A percentile compares a stretch with the other conserved stretches of the same genome.
These are phyloP conservation scores for Saccharomycopsis malanga DNA, from an alignment of 805 yeast species.

Conservation along the genomic window DNA sequence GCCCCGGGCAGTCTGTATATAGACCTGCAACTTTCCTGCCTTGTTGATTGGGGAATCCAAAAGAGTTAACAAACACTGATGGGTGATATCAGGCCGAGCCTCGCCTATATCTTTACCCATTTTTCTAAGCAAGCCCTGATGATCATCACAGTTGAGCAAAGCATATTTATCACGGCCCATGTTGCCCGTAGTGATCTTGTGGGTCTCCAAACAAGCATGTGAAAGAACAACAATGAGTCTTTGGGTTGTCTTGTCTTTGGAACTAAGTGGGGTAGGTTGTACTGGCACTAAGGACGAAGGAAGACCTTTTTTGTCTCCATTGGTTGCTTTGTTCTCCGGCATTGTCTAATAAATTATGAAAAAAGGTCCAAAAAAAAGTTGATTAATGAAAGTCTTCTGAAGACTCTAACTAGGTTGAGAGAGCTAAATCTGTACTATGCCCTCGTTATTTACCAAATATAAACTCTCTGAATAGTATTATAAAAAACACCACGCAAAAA, in stretches of 20 bases:
- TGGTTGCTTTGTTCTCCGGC: neutral
- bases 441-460: constrained; percentile 40
- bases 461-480: constrained; percentile 21
- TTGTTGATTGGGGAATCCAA: constrained; percentile 97
- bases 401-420: too few relatives aligned
- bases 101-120: constrained; percentile 97
- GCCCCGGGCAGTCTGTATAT: constrained; percentile 91
- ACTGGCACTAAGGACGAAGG: constrained; percentile 81
- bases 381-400: constrained; percentile 27
- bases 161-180: constrained; percentile 89
- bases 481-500: constrained; percentile 15
- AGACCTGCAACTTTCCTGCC: constrained; percentile 94
- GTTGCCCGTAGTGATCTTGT: constrained; percentile 74
- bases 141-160: constrained; percentile 93
- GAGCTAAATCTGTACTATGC: too few relatives aligned
- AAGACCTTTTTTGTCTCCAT: constrained; percentile 25
- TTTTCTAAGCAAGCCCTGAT: constrained; percentile 88
- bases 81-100: constrained; percentile 99
- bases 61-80: constrained; percentile 89
- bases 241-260: constrained; percentile 80
- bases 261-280: constrained; percentile 72
- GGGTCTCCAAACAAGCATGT: constrained; percentile 93
- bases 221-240: constrained; percentile 91
- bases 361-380: neutral
- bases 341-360: neutral